Evolutionary conservation across 2,329 filamentous ascomycete genomes (phyloP), one percentile per base, ranked within the genome.

Genomic region (Calonectria honghensis): DNA sequence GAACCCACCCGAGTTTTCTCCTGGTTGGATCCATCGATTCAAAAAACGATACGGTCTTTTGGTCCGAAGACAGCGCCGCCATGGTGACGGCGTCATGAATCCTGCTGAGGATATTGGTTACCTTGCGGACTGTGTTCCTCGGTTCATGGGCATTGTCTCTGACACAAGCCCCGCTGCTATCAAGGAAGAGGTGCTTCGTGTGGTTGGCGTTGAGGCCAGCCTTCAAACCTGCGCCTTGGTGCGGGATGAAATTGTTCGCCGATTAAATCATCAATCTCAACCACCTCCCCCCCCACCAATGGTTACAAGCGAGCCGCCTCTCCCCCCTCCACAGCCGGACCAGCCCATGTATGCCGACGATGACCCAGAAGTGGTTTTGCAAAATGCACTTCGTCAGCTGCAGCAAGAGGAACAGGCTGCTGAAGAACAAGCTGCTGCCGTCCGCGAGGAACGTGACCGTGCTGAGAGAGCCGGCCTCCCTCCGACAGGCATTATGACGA

Each of bases 1-100:
- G 81, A 83, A 84, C n/a, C 85, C 90, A 1, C 91, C 91, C 61
- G 91, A 92, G 82, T 92, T 92, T 81, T 92, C 90, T 0, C 91
- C 91, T 0, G 91, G 91, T 51, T 92, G 91, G 91, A 92, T 92
- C 73, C 91, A 92, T 78, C 88, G 91, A 45, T 92, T 92, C 84
- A 92, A 92, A 84, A 92, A 92, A 81, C 88, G 91, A 14, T 92
- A 92, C 73, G 90, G 90, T 0, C 85, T 92, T 20, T 85, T 92
- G 24, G 88, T 92, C 61, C 83, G 90, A 45, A 89, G 90, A 67
- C 90, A 91, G 78, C 88, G 90, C 27, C 88, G 90, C 0, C 88
- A 89, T 76, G 87, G 87, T 27, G 87, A 87, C 65, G 86, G 85
- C 1, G 85, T 85, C 24, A 76, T 85, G 48, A 89, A 90, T 76